Conservation (phyloP, 139 green algal genomes). For the Ettlia oleoabundans region DNA sequence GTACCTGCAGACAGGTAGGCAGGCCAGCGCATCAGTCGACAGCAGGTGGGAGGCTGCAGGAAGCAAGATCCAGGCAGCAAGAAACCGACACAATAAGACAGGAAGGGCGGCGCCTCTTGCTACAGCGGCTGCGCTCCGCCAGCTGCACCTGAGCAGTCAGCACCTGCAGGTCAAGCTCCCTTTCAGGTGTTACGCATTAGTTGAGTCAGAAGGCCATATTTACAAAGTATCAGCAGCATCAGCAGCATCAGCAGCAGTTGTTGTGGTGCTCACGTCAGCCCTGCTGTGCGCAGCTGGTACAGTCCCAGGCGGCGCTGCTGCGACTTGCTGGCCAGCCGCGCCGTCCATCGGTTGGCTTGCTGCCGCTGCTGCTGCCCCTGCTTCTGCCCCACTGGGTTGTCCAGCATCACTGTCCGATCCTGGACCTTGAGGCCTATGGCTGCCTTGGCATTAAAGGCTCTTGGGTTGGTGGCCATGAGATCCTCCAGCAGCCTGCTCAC, state of each 20-base stretch:
- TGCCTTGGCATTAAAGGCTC: conserved; percentile 21
- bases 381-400: conserved; percentile 24
- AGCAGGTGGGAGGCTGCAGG: no score
- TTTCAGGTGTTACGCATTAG: no score
- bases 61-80: no score
- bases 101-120: no score
- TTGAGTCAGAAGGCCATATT: no score
- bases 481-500: conserved; percentile 28
- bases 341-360: not conserved
- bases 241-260: no score
- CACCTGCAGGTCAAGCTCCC: no score
- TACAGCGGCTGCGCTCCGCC: no score
- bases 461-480: conserved; percentile 40
- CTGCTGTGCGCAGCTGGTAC: conserved; percentile 9
- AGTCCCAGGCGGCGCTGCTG: conserved; percentile 34
- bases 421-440: conserved; percentile 31
- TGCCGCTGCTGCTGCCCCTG: conserved; percentile 2
- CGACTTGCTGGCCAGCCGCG: conserved; percentile 4
- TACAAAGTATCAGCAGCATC: no score
- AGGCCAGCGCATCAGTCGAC: no score
- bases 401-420: conserved; percentile 36
- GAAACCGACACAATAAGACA: not conserved
- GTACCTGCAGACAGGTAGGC: not conserved
- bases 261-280: conserved; percentile 38
- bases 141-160: no score